phyloP scores from a whole-genome alignment of 805 yeast species.

The Saturnispora quitensis region DNA sequence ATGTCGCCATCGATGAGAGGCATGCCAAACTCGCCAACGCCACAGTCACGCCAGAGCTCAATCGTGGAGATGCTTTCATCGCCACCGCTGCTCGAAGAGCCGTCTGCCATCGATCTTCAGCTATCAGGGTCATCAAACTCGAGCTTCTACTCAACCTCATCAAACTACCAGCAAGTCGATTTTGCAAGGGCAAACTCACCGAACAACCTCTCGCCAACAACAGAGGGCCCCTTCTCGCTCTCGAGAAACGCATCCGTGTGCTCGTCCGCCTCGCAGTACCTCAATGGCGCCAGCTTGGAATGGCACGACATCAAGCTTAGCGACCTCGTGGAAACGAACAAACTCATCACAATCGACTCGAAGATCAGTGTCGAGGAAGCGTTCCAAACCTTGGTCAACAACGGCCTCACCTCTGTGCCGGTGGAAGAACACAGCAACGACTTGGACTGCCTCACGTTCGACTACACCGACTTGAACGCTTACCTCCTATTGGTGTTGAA shows the following conservation, averaged over 20 bases:
- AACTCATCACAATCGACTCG: conserved; percentile 61
- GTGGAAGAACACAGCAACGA: conserved; percentile 50
- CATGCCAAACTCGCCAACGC: conserved; percentile 25
- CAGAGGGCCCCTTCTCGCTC: conserved; percentile 9
- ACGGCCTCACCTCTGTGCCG: conserved; percentile 81
- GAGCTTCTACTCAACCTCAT: conserved; percentile 6
- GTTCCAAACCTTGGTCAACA: conserved; percentile 61
- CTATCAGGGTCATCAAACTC: conserved; percentile 6
- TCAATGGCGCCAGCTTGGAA: conserved; percentile 32
- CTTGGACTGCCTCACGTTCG: conserved; percentile 74
- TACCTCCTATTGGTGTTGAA: conserved; percentile 78
- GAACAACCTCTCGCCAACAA: conserved; percentile 24
- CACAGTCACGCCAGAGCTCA: conserved; percentile 46
- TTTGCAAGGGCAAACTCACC: conserved; percentile 22
- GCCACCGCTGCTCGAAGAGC: conserved; percentile 54
- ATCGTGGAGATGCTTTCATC: conserved; percentile 68
- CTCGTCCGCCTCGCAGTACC: conserved; percentile 22
- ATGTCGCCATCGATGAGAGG: conserved; percentile 31
- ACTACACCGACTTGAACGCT: conserved; percentile 84
- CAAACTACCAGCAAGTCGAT: neutral
- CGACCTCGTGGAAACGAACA: conserved; percentile 71
- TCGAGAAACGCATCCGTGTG: conserved; percentile 33
- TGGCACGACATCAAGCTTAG: conserved; percentile 68
- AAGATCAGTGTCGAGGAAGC: conserved; percentile 77
- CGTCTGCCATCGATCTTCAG: conserved; percentile 5